phyloP scores from a whole-genome alignment of 192 early-diverging fungal species.

The Entophlyctis luteolus region DNA sequence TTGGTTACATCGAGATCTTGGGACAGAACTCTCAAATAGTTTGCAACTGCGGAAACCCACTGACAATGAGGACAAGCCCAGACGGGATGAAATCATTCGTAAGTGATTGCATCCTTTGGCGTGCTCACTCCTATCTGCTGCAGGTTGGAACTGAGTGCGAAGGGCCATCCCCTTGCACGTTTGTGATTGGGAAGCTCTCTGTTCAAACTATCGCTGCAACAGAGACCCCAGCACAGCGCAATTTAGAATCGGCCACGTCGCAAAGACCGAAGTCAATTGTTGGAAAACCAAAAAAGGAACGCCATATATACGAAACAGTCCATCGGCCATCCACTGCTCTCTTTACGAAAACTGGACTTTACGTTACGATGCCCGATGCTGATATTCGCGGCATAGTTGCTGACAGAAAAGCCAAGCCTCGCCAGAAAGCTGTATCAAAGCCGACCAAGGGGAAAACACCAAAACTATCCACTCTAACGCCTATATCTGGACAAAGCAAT shows the following conservation, averaged over 20 bases:
- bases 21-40: conserved; percentile 5
- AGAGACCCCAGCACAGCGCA: not conserved
- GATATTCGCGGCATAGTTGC: not conserved
- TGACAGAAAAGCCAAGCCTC: not conserved
- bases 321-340: not conserved
- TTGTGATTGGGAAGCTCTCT: conserved; percentile 14
- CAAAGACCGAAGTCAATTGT: not conserved
- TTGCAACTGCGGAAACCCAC: conserved; percentile 11
- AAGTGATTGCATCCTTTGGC: not conserved
- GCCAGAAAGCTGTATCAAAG: too few species aligned
- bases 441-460: too few species aligned
- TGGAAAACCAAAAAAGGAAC: not conserved
- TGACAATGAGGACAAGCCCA: conserved; percentile 1
- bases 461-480: too few species aligned
- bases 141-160: conserved; percentile 16
- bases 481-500: too few species aligned
- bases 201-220: not conserved
- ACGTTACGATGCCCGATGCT: conserved; percentile 18
- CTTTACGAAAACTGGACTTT: conserved; percentile 19
- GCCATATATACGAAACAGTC: not conserved
- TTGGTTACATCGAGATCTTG: conserved; percentile 21
- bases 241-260: not conserved
- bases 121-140: not conserved
- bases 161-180: not conserved
- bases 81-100: conserved; percentile 21